Base-by-base conservation (phyloP, 177 flowering plant genomes). In the Telopea speciosissima region DNA sequence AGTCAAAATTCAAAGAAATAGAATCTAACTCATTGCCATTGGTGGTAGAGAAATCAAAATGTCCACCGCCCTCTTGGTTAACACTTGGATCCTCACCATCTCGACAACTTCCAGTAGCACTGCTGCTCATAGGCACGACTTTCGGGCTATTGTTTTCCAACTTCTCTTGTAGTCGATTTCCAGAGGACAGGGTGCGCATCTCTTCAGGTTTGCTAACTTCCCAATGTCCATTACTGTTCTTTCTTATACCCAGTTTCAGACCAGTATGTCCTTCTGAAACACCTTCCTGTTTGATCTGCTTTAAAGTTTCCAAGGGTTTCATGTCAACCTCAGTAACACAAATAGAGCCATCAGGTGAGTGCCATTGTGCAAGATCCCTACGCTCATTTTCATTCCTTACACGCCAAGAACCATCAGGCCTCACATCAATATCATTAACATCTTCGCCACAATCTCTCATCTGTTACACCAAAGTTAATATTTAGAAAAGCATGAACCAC, bases 381-480 rank as follows among this genome's bases (percentile, higher is more conserved):
- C 77, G 77, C 52, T 87, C 94, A 81, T 63, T 79, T 68, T 89
- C 99, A 72, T 66, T 69, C 76, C 87, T 93, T 8, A 81, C 97
- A 72, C 96, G 98, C 99, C 99, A 96, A 71, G 87, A 88, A 62
- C 99, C 98, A 84, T 96, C 97, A 72, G 98, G 95, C 82, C 88
- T 96, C 76, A 91, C 88, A 36, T 96, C 97, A 77, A 96, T 84
- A 72, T 96, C 99, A 42, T 87, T 84, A 16, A 88, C 81, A 75
- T 96, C 99, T 82, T 93, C 99, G 33, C 89, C 90, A 79, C 88
- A 89, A 68, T 77, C 58, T 36, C 56, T 74, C 93, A 96, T 85
- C 99, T 93, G 79, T 26, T 62, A 70, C 65, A 78, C 44, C 68
- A 52, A 21, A 76, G 70, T 17, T 68, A 23, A 42, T 52, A 73